Conservation (phyloP, 805 yeast genomes). For the Isabelozyma rhagii region DNA sequence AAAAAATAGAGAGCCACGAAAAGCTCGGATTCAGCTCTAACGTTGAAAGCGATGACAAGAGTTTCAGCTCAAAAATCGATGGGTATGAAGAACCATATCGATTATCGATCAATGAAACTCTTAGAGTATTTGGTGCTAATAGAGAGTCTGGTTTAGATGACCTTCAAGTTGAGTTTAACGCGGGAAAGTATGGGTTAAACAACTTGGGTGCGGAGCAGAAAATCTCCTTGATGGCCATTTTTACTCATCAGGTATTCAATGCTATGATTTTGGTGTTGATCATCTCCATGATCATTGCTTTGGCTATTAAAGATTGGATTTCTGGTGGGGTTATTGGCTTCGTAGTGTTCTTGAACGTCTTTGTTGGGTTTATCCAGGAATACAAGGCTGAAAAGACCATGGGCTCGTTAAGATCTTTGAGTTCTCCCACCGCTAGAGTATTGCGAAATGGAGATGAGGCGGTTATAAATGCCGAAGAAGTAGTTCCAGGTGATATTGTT, state of each 20-base stretch:
- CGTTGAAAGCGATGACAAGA: constrained; percentile 9
- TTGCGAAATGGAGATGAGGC: constrained; percentile 56
- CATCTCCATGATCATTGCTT: constrained; percentile 66
- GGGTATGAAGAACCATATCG: constrained; percentile 11
- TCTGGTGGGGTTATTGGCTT: constrained; percentile 78
- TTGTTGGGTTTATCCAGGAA: constrained; percentile 70
- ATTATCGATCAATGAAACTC: constrained; percentile 12
- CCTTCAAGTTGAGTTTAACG: constrained; percentile 12
- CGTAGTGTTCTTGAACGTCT: constrained; percentile 61
- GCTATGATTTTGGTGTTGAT: constrained; percentile 76
- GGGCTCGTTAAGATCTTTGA: constrained; percentile 64
- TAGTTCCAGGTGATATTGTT: constrained; percentile 74
- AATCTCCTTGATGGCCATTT: constrained; percentile 51
- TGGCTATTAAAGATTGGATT: constrained; percentile 75
- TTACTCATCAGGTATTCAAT: constrained; percentile 66
- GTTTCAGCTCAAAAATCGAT: background rate
- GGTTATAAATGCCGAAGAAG: constrained; percentile 58
- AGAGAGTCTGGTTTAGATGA: constrained; percentile 15
- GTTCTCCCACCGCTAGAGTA: constrained; percentile 70
- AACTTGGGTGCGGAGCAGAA: constrained; percentile 57
- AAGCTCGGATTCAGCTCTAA: background rate
- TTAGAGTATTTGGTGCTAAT: constrained; percentile 10
- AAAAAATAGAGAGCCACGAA: background rate
- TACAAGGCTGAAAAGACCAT: constrained; percentile 74
- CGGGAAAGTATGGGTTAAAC: constrained; percentile 51